Percentiles rank a stretch among this genome's conserved stretches.
phyloP scores from a whole-genome alignment of 2,329 filamentous ascomycete genomes.

The Ophiocordyceps camponoti-rufipedis region DNA sequence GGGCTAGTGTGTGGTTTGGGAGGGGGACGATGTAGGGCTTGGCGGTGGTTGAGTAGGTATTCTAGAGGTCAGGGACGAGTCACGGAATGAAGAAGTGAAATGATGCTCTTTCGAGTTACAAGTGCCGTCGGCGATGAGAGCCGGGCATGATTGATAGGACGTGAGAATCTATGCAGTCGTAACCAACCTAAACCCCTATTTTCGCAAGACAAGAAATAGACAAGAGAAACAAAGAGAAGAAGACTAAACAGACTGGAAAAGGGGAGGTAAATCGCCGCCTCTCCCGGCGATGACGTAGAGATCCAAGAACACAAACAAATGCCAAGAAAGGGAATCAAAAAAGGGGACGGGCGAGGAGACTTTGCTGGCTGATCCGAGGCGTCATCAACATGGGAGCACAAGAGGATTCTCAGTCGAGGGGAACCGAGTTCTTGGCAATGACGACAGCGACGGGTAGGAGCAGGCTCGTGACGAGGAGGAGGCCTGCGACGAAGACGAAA shows the following conservation, averaged over 20 bases:
- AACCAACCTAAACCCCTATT: background rate
- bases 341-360: background rate
- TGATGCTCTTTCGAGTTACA: background rate
- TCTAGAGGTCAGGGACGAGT: slow-evolving; percentile 10
- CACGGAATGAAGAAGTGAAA: slow-evolving; percentile 3
- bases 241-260: background rate
- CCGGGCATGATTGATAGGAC: background rate
- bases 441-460: slow-evolving; percentile 33
- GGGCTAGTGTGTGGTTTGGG: background rate
- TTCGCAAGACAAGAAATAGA: background rate
- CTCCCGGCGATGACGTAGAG: background rate
- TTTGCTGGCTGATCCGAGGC: background rate
- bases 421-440: slow-evolving; percentile 8
- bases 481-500: slow-evolving; percentile 29
- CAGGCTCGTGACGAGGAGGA: slow-evolving; percentile 24
- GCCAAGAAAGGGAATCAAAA: background rate
- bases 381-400: background rate
- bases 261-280: background rate
- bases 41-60: slow-evolving; percentile 7
- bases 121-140: background rate
- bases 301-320: background rate
- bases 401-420: slow-evolving; percentile 1
- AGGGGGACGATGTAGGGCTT: background rate
- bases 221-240: background rate
- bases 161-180: background rate